Evolutionary conservation across 2,329 filamentous ascomycete genomes (phyloP).

Genomic region (Rasamsonia emersonii): DNA sequence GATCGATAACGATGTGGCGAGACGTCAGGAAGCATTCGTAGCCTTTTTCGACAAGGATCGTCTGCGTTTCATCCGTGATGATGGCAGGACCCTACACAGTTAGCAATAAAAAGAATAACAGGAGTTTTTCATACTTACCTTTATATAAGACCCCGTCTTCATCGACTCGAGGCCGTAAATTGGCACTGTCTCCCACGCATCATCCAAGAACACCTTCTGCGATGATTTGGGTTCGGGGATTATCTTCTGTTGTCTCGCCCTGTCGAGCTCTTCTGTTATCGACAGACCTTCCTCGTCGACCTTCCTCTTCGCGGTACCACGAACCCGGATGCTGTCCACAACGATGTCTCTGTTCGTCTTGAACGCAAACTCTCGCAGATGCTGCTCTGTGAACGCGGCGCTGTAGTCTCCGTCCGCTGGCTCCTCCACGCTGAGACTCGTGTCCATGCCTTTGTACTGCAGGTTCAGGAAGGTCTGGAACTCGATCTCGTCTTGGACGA

Average conservation of each 20-base stretch:
- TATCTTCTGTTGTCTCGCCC: constrained; percentile 50
- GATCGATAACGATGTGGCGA: constrained; percentile 75
- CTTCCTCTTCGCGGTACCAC: constrained; percentile 77
- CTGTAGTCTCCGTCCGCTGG: constrained; percentile 59
- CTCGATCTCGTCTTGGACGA: constrained; percentile 59
- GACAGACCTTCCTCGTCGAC: constrained; percentile 68
- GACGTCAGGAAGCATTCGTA: constrained; percentile 64
- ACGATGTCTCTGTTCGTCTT: constrained; percentile 75
- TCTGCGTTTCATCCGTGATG: constrained; percentile 37
- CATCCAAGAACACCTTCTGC: constrained; percentile 67
- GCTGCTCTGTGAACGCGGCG: constrained; percentile 74
- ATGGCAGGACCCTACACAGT: constrained; percentile 13
- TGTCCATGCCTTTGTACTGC: constrained; percentile 80
- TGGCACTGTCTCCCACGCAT: constrained; percentile 62
- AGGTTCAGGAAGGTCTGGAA: constrained; percentile 89
- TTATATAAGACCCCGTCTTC: constrained; percentile 58
- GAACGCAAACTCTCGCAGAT: constrained; percentile 84
- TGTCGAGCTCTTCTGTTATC: constrained; percentile 57
- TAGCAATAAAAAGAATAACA: too few relatives aligned
- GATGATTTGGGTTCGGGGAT: constrained; percentile 45
- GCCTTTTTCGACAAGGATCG: constrained; percentile 53
- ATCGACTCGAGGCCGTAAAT: constrained; percentile 72
- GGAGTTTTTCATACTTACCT: constrained; percentile 67
- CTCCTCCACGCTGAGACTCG: constrained; percentile 76
- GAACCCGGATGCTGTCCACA: constrained; percentile 73